phyloP scores from a whole-genome alignment of 1,284 basidiomycete species.

The Meira nashicola region DNA sequence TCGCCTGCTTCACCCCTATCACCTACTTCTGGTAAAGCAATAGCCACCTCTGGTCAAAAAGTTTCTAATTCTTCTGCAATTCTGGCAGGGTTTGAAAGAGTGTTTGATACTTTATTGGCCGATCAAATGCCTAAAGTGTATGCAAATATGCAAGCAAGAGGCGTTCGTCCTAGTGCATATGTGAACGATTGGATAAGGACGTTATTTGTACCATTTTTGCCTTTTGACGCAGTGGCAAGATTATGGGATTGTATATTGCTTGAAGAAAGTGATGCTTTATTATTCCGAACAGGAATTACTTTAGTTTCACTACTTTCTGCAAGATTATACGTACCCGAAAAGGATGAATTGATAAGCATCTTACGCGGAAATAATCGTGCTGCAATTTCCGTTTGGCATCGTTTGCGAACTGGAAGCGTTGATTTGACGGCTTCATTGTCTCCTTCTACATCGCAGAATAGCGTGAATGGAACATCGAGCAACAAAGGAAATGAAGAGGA shows the following conservation, averaged over 20 bases:
- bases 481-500: too few species aligned
- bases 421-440: constrained; percentile 21
- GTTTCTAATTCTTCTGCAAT: neutral
- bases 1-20: neutral
- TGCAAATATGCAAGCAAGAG: constrained; percentile 41
- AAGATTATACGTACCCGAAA: constrained; percentile 41
- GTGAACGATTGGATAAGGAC: constrained; percentile 35
- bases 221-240: constrained; percentile 39
- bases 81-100: constrained; percentile 57
- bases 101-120: constrained; percentile 84
- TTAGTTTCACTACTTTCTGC: constrained; percentile 39
- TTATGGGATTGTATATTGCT: constrained; percentile 46
- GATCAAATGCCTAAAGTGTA: constrained; percentile 86
- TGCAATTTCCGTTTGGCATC: constrained; percentile 34
- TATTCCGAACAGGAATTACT: constrained; percentile 42
- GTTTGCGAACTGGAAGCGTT: neutral
- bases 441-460: too few species aligned
- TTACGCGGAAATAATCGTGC: constrained; percentile 37
- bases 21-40: neutral
- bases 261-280: constrained; percentile 35
- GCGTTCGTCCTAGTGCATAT: constrained; percentile 27
- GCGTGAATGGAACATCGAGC: too few species aligned
- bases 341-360: constrained; percentile 22
- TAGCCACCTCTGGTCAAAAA: neutral
- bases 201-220: constrained; percentile 35